These are phyloP conservation scores for Tuber melanosporum DNA, from an alignment of 495 filamentous ascomycete genomes.

Conservation along the genomic window DNA sequence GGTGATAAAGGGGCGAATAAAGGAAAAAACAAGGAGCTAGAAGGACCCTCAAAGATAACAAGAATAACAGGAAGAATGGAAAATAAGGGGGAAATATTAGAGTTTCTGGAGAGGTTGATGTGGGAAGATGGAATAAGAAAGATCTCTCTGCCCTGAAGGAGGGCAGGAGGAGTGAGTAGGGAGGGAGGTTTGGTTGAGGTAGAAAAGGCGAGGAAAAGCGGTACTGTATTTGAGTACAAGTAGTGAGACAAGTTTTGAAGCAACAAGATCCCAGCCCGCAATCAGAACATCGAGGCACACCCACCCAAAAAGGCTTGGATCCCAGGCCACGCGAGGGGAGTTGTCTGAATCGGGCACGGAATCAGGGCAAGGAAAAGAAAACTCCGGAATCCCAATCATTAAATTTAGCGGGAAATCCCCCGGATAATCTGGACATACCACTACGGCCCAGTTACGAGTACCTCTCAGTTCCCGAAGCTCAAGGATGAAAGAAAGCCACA, in stretches of 20 bases:
- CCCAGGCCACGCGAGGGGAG: background rate
- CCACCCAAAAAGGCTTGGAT: constrained; percentile 1
- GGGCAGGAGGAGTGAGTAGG: background rate
- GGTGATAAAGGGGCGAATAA: background rate
- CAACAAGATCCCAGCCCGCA: background rate
- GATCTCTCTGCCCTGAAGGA: background rate
- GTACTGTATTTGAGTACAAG: background rate
- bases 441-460: too few species aligned
- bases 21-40: background rate
- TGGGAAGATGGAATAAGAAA: background rate
- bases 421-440: background rate
- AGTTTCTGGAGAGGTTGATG: background rate
- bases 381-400: background rate
- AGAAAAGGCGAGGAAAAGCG: background rate
- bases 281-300: background rate
- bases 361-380: background rate
- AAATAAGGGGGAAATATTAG: background rate
- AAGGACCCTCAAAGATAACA: background rate
- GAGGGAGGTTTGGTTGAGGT: background rate
- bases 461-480: too few species aligned
- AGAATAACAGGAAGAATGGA: background rate
- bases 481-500: too few species aligned
- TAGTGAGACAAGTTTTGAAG: background rate
- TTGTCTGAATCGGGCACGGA: background rate
- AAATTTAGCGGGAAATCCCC: background rate